Evolutionary conservation across 2,329 filamentous ascomycete species (phyloP).

Genomic region (Daldinia eschscholtzii): DNA sequence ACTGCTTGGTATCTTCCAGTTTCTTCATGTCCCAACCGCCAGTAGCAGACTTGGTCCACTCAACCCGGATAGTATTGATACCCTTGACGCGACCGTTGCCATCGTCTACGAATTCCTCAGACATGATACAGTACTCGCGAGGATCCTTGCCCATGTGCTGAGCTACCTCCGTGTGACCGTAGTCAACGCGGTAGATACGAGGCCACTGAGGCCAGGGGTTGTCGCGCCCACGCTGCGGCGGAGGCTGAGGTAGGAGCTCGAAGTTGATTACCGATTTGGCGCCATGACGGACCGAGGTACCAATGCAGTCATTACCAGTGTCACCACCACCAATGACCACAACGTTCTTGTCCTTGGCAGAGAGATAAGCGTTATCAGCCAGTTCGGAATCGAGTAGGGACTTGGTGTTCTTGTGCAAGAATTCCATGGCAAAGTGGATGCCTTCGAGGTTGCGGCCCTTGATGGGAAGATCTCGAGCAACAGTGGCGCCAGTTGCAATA

Average conservation of each 20-base stretch:
- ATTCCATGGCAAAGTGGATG: constrained; percentile 97
- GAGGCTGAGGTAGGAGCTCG: constrained; percentile 92
- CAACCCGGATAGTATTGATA: constrained; percentile 94
- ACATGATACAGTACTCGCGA: constrained; percentile 98
- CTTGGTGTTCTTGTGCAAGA: constrained; percentile 97
- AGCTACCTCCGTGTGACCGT: constrained; percentile 94
- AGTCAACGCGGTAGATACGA: constrained; percentile 97
- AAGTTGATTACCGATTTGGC: constrained; percentile 98
- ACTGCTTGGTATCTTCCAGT: constrained; percentile 90
- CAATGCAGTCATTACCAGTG: constrained; percentile 97
- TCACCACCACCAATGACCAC: constrained; percentile 98
- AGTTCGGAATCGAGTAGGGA: constrained; percentile 93
- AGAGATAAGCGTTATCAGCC: constrained; percentile 86
- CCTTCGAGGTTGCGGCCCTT: constrained; percentile 89
- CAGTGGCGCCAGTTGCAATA: constrained; percentile 91
- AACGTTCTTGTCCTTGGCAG: constrained; percentile 94
- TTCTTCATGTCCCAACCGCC: constrained; percentile 99
- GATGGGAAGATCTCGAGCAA: constrained; percentile 92
- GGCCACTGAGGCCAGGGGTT: constrained; percentile 99
- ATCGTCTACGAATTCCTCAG: constrained; percentile 93
- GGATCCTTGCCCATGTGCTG: constrained; percentile 97
- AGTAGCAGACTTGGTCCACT: constrained; percentile 90
- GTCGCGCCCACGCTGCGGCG: constrained; percentile 88
- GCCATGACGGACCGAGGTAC: constrained; percentile 93
- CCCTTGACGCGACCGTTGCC: constrained; percentile 90